Conservation (phyloP, 2,329 filamentous ascomycete genomes). For the Talaromyces sp. region DNA sequence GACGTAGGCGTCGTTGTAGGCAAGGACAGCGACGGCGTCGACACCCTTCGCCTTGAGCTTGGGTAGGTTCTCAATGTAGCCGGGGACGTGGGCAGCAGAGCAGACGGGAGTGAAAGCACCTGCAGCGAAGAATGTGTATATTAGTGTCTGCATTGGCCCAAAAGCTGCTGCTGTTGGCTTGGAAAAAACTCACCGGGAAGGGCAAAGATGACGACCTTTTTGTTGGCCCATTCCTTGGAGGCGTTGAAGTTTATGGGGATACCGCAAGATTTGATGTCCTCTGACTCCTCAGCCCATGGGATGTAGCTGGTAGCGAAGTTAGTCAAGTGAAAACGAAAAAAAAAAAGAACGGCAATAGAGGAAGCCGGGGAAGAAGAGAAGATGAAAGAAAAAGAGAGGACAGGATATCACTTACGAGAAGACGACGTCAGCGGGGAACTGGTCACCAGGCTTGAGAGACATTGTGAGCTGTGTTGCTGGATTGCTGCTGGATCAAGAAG, state of each 20-base stretch:
- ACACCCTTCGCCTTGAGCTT: slow-evolving; percentile 75
- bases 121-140: slow-evolving; percentile 9
- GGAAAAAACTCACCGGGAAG: slow-evolving; percentile 51
- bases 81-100: slow-evolving; percentile 73
- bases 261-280: slow-evolving; percentile 69
- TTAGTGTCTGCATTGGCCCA: not conserved
- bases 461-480: slow-evolving; percentile 34
- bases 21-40: slow-evolving; percentile 74
- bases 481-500: not conserved
- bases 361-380: not conserved
- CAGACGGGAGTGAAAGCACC: slow-evolving; percentile 85
- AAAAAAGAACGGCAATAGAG: not conserved
- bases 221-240: slow-evolving; percentile 66
- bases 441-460: slow-evolving; percentile 73
- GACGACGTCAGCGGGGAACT: slow-evolving; percentile 72
- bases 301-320: slow-evolving; percentile 56
- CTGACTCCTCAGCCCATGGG: slow-evolving; percentile 65
- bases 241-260: slow-evolving; percentile 74
- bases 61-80: slow-evolving; percentile 67
- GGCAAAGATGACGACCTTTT: slow-evolving; percentile 69
- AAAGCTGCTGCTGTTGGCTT: not conserved
- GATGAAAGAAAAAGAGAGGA: not conserved
- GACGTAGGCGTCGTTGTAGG: slow-evolving; percentile 79
- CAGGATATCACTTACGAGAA: slow-evolving; percentile 57
- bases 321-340: not conserved